Percentiles rank a stretch among this genome's conserved stretches.
phyloP scores from a whole-genome alignment of 768 basidiomycete species.

The Hirschioporus abietinus region DNA sequence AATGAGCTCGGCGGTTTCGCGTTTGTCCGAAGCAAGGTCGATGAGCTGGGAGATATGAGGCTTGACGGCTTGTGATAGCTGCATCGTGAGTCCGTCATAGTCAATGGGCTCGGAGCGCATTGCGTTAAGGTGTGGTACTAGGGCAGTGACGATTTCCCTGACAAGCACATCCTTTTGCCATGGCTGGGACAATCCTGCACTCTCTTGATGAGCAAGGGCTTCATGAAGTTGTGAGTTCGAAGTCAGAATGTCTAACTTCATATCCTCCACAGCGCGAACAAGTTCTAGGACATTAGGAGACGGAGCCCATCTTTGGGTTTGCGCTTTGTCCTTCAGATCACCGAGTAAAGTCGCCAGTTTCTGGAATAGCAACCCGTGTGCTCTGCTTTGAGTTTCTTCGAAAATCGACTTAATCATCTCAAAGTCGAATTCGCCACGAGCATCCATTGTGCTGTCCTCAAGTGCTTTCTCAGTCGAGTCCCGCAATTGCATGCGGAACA shows the following conservation, averaged over 20 bases:
- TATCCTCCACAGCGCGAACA: constrained; percentile 49
- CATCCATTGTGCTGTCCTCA: constrained; percentile 64
- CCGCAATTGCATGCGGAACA: constrained; percentile 64
- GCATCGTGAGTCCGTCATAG: constrained; percentile 69
- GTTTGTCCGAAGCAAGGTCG: constrained; percentile 83
- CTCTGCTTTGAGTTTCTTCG: constrained; percentile 60
- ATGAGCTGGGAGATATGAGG: constrained; percentile 87
- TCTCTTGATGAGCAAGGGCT: constrained; percentile 48
- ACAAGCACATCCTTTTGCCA: constrained; percentile 30
- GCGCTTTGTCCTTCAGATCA: constrained; percentile 26
- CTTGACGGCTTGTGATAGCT: constrained; percentile 80
- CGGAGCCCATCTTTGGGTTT: too few species aligned
- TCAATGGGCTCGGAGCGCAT: constrained; percentile 66
- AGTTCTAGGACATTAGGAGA: constrained; percentile 24
- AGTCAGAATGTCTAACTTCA: constrained; percentile 26
- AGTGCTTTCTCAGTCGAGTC: constrained; percentile 51
- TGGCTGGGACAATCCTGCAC: constrained; percentile 22
- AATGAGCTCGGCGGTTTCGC: constrained; percentile 80
- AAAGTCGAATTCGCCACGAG: constrained; percentile 73
- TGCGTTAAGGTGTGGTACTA: constrained; percentile 57
- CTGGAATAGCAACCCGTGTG: constrained; percentile 49
- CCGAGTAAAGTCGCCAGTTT: constrained; percentile 52
- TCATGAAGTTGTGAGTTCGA: background rate
- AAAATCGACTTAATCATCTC: constrained; percentile 67
- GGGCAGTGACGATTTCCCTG: constrained; percentile 50